Evolutionary conservation across 2,329 filamentous ascomycete genomes (phyloP).

Genomic region (Fusarium abutilonis): DNA sequence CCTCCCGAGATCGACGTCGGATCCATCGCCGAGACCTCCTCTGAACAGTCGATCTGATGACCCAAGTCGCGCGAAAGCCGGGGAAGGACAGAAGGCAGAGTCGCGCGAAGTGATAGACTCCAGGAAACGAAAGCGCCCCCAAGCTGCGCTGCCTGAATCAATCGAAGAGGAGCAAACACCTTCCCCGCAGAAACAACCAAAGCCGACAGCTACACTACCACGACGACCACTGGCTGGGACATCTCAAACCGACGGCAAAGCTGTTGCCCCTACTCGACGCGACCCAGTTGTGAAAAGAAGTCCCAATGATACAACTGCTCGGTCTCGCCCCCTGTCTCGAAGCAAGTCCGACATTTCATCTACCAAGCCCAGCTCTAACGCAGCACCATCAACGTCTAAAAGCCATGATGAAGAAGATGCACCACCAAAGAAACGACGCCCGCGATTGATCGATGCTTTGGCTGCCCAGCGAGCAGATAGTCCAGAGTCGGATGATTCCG

Average conservation of each 20-base stretch:
- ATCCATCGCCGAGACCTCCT: conserved; percentile 27
- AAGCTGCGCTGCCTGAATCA: conserved; percentile 16
- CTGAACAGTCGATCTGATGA: conserved; percentile 18
- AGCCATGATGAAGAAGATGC: conserved; percentile 10
- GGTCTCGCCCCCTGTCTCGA: conserved; percentile 15
- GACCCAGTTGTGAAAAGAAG: conserved; percentile 15
- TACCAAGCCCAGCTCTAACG: conserved; percentile 3
- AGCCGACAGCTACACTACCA: conserved; percentile 19
- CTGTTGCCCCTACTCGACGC: conserved; percentile 1
- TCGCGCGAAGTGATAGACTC: conserved; percentile 31
- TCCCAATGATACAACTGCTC: conserved; percentile 8
- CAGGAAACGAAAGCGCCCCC: conserved; percentile 40
- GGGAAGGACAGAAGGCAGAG: conserved; percentile 15
- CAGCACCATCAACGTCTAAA: conserved; percentile 5
- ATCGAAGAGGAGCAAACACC: conserved; percentile 12
- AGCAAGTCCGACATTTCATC: conserved; percentile 17
- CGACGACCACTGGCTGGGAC: conserved; percentile 12
- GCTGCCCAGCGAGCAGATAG: conserved; percentile 53
- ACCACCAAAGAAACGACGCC: conserved; percentile 32
- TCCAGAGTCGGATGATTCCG: conserved; percentile 45
- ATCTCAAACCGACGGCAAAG: conserved; percentile 11
- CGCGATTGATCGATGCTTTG: conserved; percentile 57
- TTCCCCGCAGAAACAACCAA: conserved; percentile 20
- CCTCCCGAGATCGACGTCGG: conserved; percentile 26
- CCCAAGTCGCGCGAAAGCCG: conserved; percentile 2